Conservation (phyloP, 192 early-diverging fungal species). For the Umbelopsis sp. region DNA sequence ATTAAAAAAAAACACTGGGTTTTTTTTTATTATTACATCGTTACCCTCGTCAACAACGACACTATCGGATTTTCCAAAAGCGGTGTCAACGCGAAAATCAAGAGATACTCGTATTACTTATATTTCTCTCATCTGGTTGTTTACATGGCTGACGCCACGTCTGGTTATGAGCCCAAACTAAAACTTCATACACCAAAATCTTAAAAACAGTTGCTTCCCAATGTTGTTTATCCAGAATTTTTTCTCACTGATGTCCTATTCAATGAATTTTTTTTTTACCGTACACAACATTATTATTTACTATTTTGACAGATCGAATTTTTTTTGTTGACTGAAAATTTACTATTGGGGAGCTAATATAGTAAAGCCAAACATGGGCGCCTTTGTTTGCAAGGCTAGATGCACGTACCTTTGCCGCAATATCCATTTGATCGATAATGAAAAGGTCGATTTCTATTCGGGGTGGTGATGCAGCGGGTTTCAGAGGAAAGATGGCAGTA, state of each 20-base stretch:
- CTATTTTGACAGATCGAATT: conserved; percentile 10
- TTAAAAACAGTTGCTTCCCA: no score
- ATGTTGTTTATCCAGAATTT: background rate
- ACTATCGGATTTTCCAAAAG: no score
- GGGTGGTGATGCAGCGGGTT: background rate
- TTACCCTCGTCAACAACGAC: no score
- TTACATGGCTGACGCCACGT: no score
- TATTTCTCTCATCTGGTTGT: no score
- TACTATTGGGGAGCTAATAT: background rate
- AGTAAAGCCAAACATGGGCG: background rate
- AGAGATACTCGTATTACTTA: no score
- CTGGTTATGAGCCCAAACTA: no score
- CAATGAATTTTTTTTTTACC: background rate
- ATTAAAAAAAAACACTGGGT: no score
- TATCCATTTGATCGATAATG: background rate
- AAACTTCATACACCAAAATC: no score
- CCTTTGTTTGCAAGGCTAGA: conserved; percentile 14
- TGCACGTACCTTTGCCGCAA: background rate
- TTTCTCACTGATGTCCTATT: background rate
- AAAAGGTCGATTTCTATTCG: background rate
- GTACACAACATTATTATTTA: conserved; percentile 15
- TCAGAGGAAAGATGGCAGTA: conserved; percentile 1
- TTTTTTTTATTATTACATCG: no score
- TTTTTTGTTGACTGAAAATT: background rate
- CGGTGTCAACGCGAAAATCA: no score